Evolutionary conservation across 768 basidiomycete species (phyloP), one percentile per base, ranked within the genome.

Genomic region (Phlegmacium glaucopus): DNA sequence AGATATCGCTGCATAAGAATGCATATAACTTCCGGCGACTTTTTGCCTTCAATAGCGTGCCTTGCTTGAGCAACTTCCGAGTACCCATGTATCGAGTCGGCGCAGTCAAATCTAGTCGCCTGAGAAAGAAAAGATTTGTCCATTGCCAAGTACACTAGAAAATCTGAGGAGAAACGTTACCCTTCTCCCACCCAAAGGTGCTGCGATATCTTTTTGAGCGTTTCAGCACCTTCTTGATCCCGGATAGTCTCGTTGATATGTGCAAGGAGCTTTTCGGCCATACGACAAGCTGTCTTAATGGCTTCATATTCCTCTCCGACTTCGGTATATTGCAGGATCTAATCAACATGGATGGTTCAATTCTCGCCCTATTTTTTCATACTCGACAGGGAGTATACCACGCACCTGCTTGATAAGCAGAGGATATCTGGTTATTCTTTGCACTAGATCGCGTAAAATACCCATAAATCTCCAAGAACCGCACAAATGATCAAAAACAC

Each of bases 371-470:
- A 22, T 22, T 22, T 22, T 22, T 22, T n/a, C n/a, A 22, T 22
- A 22, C 22, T 22, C 22, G 22, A 5, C 22, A 22, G 22, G 3
- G 3, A 22, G n/a, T n/a, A 22, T 22, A 22, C 22, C 22, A 22
- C 46, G 15, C 41, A 82, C 84, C 67, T 91, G 89, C 45, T 83
- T 83, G 53, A 97, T 83, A 27, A 97, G 75, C 0, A 99, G 73
- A 0, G 95, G 95, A 61, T 98, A 99, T 47, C 92, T 78, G 0
- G 95, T 96, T 47, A 97, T 84, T 8, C 95, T 84, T 81, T 96
- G 93, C 93, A 94, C 90, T 9, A 15, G 35, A 28, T 18, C 27
- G 32, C 26, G 49, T 32, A 55, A 41, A 35, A 42, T 27, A 29
- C 35, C n/a, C 12, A 26, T 29, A 12, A 34, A 34, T 35, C 22